These are phyloP conservation scores for Boletus rubescentipes DNA, from an alignment of 768 basidiomycete genomes.

Conservation along the genomic window DNA sequence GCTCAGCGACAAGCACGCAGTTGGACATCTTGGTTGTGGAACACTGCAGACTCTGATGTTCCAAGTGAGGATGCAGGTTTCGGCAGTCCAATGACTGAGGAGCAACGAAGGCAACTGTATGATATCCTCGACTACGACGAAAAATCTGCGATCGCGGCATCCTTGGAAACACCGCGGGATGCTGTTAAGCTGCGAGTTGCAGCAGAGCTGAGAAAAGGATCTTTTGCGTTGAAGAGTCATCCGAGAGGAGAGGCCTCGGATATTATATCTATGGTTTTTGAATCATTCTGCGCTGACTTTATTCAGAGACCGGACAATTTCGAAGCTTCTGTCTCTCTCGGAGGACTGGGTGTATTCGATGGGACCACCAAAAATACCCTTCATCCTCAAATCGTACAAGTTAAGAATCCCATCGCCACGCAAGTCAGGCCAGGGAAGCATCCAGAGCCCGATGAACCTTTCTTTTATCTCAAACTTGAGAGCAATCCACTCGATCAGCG, in stretches of 20 bases:
- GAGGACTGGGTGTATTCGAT: constrained; percentile 86
- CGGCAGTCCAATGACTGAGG: constrained; percentile 75
- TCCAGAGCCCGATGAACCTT: constrained; percentile 47
- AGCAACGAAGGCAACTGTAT: constrained; percentile 88
- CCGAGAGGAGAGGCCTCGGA: constrained; percentile 64
- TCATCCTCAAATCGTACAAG: constrained; percentile 89
- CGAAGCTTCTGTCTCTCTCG: constrained; percentile 81
- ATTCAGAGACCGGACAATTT: constrained; percentile 85
- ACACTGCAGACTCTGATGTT: constrained; percentile 44
- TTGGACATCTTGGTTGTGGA: constrained; percentile 84
- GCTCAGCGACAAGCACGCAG: constrained; percentile 53
- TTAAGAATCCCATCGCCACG: constrained; percentile 45
- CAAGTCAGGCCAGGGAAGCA: constrained; percentile 35
- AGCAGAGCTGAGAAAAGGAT: constrained; percentile 83
- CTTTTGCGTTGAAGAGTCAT: constrained; percentile 77
- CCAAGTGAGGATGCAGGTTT: constrained; percentile 56
- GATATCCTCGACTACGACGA: constrained; percentile 92
- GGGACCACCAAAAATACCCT: constrained; percentile 80
- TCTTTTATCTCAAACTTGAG: constrained; percentile 92
- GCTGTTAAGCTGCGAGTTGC: constrained; percentile 74
- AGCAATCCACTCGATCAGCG: constrained; percentile 87
- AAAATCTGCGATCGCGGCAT: constrained; percentile 66
- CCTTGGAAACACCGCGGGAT: constrained; percentile 73
- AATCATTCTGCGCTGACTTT: constrained; percentile 80
- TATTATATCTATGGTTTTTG: constrained; percentile 84